Evolutionary conservation across 2,329 filamentous ascomycete species (phyloP).

Genomic region (Penicillium rolfsii): DNA sequence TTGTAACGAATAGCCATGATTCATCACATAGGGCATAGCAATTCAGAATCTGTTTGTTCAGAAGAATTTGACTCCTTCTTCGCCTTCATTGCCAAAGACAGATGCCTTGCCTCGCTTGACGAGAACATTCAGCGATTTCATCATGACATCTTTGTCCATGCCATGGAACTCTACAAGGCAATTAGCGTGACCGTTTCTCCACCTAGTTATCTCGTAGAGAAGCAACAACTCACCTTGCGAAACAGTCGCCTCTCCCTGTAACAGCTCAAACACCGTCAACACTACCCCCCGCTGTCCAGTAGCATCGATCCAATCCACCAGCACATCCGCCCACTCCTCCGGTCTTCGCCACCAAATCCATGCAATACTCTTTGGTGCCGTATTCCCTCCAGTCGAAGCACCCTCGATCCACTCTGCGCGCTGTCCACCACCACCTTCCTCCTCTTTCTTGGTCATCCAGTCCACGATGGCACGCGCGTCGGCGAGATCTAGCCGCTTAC

Average conservation of each 20-base stretch:
- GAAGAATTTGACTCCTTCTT: constrained; percentile 95
- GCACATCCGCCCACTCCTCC: constrained; percentile 83
- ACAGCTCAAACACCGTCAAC: constrained; percentile 88
- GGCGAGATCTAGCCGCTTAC: constrained; percentile 52
- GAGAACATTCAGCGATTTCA: constrained; percentile 75
- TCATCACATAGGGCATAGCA: constrained; percentile 16
- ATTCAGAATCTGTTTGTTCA: constrained; percentile 49
- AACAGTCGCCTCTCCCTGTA: constrained; percentile 78
- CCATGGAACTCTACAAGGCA: constrained; percentile 72
- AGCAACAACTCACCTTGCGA: constrained; percentile 60
- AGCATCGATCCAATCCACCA: constrained; percentile 79
- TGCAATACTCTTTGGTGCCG: constrained; percentile 57
- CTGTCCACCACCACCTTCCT: constrained; percentile 51
- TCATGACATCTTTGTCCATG: constrained; percentile 81
- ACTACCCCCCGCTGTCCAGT: constrained; percentile 89
- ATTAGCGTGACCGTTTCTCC: constrained; percentile 12
- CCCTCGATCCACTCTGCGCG: constrained; percentile 63
- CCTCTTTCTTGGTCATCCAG: constrained; percentile 57
- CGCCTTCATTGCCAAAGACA: constrained; percentile 86
- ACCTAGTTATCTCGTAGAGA: background rate
- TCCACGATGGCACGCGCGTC: constrained; percentile 59
- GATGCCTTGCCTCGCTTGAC: constrained; percentile 92
- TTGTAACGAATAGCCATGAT: constrained; percentile 32
- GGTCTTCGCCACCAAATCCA: constrained; percentile 85
- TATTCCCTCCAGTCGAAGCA: constrained; percentile 11